Evolutionary conservation across 345 rosid genomes (phyloP).

Genomic region (Turnera subulata): DNA sequence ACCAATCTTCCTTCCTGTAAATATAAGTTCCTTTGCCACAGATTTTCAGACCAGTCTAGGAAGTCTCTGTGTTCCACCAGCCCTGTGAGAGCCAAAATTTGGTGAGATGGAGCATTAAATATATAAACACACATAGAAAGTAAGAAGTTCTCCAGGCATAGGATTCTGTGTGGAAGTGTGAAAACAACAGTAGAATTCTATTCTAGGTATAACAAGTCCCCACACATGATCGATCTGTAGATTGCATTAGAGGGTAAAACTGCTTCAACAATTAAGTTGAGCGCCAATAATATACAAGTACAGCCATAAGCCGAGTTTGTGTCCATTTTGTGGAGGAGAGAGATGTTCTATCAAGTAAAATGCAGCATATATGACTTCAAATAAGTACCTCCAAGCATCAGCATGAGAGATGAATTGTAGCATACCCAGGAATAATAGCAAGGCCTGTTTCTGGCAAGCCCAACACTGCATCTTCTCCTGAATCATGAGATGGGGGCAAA

Average conservation of each 20-base stretch:
- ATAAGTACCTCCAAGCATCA: not conserved
- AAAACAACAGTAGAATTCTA: not conserved
- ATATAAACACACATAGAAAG: too few relatives aligned
- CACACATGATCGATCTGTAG: not conserved
- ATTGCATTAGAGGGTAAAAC: not conserved
- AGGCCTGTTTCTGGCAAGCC: constrained; percentile 98
- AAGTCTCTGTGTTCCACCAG: constrained; percentile 92
- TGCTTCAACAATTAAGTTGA: not conserved
- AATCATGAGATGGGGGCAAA: constrained; percentile 5
- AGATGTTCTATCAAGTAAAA: constrained; percentile 4
- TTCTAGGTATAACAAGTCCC: not conserved
- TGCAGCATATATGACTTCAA: not conserved
- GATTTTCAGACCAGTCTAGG: constrained; percentile 82
- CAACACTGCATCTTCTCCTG: constrained; percentile 76
- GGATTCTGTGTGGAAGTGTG: too few relatives aligned
- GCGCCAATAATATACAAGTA: not conserved
- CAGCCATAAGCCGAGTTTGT: not conserved
- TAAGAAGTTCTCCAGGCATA: not conserved
- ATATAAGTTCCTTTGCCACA: constrained; percentile 77
- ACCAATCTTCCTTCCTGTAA: constrained; percentile 67
- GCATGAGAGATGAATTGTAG: not conserved
- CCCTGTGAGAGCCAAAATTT: constrained; percentile 42
- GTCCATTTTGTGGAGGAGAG: not conserved
- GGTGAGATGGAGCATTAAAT: constrained; percentile 4
- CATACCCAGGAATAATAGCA: constrained; percentile 90